Base-by-base conservation (phyloP, 176 grass and related monocot species). In the Miscanthus lutarioriparius region DNA sequence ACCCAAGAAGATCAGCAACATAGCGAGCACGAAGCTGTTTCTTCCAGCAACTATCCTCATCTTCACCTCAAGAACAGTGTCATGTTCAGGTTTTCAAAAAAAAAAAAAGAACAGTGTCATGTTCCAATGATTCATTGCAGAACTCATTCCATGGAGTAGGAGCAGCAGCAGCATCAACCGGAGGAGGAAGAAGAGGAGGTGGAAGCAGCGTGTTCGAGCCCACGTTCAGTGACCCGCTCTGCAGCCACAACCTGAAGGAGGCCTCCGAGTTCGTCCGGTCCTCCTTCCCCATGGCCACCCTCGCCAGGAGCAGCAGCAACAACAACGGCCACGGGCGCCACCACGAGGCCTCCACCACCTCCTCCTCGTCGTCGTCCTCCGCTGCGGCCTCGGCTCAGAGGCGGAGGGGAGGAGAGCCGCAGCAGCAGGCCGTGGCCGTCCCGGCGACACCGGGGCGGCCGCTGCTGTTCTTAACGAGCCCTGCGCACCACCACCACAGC, bases 231-330 rank as follows among this genome's bases (percentile, higher is more conserved):
- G 92, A 95, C 71, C 83, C 91, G 9, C 86, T 89, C 23, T 75
- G 91, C 68, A 76, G 17, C 16, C 15, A 92, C 22, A 91, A 87
- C 77, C 83, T 86, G 22, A 89, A 82, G 77, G 87, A 91, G 82
- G 73, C 93, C 20, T 89, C 96, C 51, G 93, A 98, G 14, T 86
- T 92, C 41, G 89, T 87, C 35, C 78, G 90, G 70, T 67, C 89
- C 19, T 87, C 91, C 35, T 83, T 92, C 66, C 78, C 91, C 54
- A 86, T 93, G 87, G 82, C 88, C 40, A 81, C 82, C 80, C 56
- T 81, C 51, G 53, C 77, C 23, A 85, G 89, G 41, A 91, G 84
- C 76, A 84, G 72, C 76, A 93, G 76, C 72, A 93, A 84, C 86
- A 88, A 80, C 80, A 86, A 65, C 63, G 23, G 84, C 26, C 66